These are phyloP conservation scores for Baorangia bicolor DNA, from an alignment of 768 basidiomycete species.

Conservation along the genomic window DNA sequence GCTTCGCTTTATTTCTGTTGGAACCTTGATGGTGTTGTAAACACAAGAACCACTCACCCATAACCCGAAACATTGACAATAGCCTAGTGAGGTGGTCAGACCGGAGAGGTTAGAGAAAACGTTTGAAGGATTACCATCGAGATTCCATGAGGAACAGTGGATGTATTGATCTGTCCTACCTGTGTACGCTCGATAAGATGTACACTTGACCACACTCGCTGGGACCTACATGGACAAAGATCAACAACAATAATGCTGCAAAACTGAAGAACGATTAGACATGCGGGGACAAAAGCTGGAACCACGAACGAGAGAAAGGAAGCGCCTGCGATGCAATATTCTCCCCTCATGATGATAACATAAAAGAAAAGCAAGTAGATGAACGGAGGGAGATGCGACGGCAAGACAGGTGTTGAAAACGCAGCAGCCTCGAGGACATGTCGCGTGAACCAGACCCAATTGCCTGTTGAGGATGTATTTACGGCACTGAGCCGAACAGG, in stretches of 20 bases:
- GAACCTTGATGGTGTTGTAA: neutral
- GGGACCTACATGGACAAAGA: slow-evolving; percentile 74
- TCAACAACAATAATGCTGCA: slow-evolving; percentile 55
- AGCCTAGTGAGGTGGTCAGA: slow-evolving; percentile 43
- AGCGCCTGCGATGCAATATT: slow-evolving; percentile 71
- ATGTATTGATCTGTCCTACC: slow-evolving; percentile 83
- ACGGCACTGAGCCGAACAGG: slow-evolving; percentile 19
- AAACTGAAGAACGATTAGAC: slow-evolving; percentile 18
- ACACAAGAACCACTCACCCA: slow-evolving; percentile 46
- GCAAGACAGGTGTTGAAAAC: slow-evolving; percentile 20
- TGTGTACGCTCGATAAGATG: slow-evolving; percentile 34
- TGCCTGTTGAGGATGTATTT: neutral
- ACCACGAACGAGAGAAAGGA: slow-evolving; percentile 66
- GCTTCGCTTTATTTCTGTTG: slow-evolving; percentile 41
- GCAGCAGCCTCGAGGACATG: slow-evolving; percentile 24
- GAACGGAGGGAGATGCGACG: slow-evolving; percentile 16
- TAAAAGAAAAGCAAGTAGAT: slow-evolving; percentile 19
- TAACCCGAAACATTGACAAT: slow-evolving; percentile 69
- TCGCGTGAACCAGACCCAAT: slow-evolving; percentile 15
- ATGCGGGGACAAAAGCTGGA: slow-evolving; percentile 3
- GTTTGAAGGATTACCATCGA: slow-evolving; percentile 56
- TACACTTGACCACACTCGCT: slow-evolving; percentile 9
- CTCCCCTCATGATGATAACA: slow-evolving; percentile 57
- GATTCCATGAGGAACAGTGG: slow-evolving; percentile 66
- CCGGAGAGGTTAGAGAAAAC: neutral